Base-by-base conservation (phyloP, 2,329 filamentous ascomycete species). In the Tolypocladium endophyticum region DNA sequence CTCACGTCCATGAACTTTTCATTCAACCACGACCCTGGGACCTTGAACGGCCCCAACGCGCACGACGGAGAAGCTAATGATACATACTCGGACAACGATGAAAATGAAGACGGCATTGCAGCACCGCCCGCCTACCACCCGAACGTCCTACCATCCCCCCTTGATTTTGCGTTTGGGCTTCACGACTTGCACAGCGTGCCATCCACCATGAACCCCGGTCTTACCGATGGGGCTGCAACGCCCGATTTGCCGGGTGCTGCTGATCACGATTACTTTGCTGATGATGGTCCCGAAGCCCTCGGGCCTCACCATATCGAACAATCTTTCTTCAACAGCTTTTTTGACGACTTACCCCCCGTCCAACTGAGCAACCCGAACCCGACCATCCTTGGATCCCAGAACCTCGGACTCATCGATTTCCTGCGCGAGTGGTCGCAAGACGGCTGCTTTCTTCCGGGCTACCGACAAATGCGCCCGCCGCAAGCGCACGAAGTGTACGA, bases 391-490 rank as follows among this genome's bases (percentile, higher is more conserved):
- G 76, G 76, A 12, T 78, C 79, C 16, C 74, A 75, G 58, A 86
- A 86, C 64, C 71, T 76, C 41, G 75, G 76, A 53, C 70, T 83
- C 35, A 63, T 73, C 36, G 75, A 81, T 43, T 84, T 85, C 63
- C 72, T 85, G 38, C 72, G 74, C 43, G 67, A 73, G 41, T 85
- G 83, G 82, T 72, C 75, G 28, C 69, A 71, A 57, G 69, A 72
- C 43, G 67, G 66, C 45, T 68, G 66, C 35, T 56, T 68, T 63
- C 64, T 63, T 65, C 61, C 65, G 30, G 63, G 38, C 38, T 67
- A 59, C 53, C 70, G 60, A 61, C 65, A 35, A 23, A 36, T 58
- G 61, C 66, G 61, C 61, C 65, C 64, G 43, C 72, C 67, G 20
- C 66, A 60, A 61, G 65, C 68, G 62, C 69, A 60, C n/a, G 62